Conservation (phyloP, 805 yeast species). For the Saturnispora mendoncae region DNA sequence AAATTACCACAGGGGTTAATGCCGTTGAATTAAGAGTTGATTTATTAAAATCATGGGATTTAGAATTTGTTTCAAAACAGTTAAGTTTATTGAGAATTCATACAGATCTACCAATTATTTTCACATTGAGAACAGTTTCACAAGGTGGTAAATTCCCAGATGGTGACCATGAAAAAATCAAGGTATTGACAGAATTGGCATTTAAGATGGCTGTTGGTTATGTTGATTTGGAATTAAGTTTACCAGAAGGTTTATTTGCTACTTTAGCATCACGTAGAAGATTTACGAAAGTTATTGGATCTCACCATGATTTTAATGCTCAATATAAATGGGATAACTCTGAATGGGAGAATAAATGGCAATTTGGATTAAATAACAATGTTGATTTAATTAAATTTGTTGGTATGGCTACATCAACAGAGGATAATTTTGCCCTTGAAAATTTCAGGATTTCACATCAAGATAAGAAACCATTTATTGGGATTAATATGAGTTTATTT, state of each 20-base stretch:
- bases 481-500: conserved; percentile 66
- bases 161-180: conserved; percentile 38
- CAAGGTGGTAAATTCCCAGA: conserved; percentile 85
- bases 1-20: conserved; percentile 56
- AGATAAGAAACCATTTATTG: conserved; percentile 61
- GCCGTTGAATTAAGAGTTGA: conserved; percentile 85
- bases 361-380: conserved; percentile 53
- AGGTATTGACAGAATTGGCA: conserved; percentile 48
- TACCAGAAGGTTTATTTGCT: conserved; percentile 48
- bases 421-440: conserved; percentile 67
- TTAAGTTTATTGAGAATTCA: conserved; percentile 58
- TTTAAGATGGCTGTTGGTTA: conserved; percentile 71
- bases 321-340: conserved; percentile 52
- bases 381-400: conserved; percentile 78
- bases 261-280: conserved; percentile 44
- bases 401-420: conserved; percentile 56
- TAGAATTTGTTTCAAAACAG: conserved; percentile 61
- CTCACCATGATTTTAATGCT: conserved; percentile 71
- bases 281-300: conserved; percentile 67
- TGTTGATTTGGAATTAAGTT: conserved; percentile 70
- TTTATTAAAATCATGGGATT: conserved; percentile 42
- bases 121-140: conserved; percentile 63
- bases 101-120: conserved; percentile 65
- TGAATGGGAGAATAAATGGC: conserved; percentile 69
- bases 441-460: conserved; percentile 51